Base-by-base conservation (phyloP, 1,284 basidiomycete genomes). In the Schizophyllum amplum region DNA sequence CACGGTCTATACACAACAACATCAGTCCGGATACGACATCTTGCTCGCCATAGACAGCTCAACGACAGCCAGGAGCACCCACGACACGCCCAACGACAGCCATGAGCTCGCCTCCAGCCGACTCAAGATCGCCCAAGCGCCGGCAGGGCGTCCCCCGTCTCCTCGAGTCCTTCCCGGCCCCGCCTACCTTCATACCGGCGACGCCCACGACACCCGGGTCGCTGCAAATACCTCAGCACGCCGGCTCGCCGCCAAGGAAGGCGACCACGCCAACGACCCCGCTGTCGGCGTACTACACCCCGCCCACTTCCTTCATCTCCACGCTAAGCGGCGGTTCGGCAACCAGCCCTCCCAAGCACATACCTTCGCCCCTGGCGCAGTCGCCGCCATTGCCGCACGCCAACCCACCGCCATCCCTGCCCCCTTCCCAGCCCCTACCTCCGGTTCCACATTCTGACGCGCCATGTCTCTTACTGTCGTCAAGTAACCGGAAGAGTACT, bases 351-450 rank as follows among this genome's bases (percentile, higher is more conserved):
- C 33, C 33, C 33, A 9, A 17, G 17, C 33, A 42, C 33, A 42
- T 42, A 42, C 33, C 33, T 9, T 42, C 33, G 33, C 33, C 33
- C 7, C 33, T 9, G 11, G 17, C 33, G 3, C 33, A 42, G 33
- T 46, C 49, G 24, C 24, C 42, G 21, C 17, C 49, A 9, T 42
- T 17, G 11, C 13, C 33, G 33, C 17, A 9, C 13, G 33, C 54
- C 26, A 63, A 63, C 20, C 63, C 63, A 0, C 63, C 63, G 0
- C 61, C 60, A 0, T 62, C 62, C 0, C 24, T 42, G 9, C 63
- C 63, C 1, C 63, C 63, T 11, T 47, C 52, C 0, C 47, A 50
- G 2, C 63, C 63, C 1, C 55, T 65, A 5, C 63, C 63, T 4
- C 62, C 63, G 4, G 56, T 65, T 20, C 63, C 63, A 2, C 21